Conservation (phyloP, 1,284 basidiomycete species). For the Caloboletus firmus region DNA sequence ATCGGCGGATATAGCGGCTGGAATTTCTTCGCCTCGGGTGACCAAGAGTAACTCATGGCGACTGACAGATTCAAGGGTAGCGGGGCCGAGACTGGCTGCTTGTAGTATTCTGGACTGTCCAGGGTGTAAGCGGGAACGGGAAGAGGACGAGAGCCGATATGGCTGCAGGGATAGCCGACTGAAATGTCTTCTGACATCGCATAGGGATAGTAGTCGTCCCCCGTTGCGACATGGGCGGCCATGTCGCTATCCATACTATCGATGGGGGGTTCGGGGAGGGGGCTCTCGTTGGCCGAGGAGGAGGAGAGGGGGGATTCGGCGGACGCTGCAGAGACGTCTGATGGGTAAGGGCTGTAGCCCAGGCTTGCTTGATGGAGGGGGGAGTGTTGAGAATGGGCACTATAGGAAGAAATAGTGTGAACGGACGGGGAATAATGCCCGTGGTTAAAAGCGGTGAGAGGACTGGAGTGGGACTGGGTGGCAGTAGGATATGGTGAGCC, state of each 20-base stretch:
- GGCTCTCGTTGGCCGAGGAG: slow-evolving; percentile 37
- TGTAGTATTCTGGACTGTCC: slow-evolving; percentile 31
- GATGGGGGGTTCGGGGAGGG: slow-evolving; percentile 34
- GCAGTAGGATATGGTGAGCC: slow-evolving; percentile 21
- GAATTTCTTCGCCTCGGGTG: slow-evolving; percentile 36
- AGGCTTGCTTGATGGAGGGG: slow-evolving; percentile 20
- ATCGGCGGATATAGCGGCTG: slow-evolving; percentile 38
- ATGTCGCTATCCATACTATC: slow-evolving; percentile 34
- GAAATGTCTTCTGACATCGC: slow-evolving; percentile 28
- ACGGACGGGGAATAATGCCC: slow-evolving; percentile 23
- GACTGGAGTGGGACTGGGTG: slow-evolving; percentile 22
- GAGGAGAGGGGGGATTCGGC: slow-evolving; percentile 36
- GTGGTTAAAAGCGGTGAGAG: slow-evolving; percentile 13
- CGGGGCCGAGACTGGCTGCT: slow-evolving; percentile 37
- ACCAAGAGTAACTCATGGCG: slow-evolving; percentile 36
- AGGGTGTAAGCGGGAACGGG: slow-evolving; percentile 25
- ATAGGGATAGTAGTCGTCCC: slow-evolving; percentile 34
- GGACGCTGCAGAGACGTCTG: slow-evolving; percentile 32
- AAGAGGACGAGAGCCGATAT: slow-evolving; percentile 26
- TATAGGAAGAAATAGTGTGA: slow-evolving; percentile 23
- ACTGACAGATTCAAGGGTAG: slow-evolving; percentile 34
- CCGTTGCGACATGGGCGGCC: slow-evolving; percentile 27
- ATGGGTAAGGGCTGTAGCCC: slow-evolving; percentile 34
- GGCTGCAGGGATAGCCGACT: slow-evolving; percentile 25
- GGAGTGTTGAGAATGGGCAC: slow-evolving; percentile 21